Evolutionary conservation across 2,329 filamentous ascomycete species (phyloP), one percentile per base, ranked within the genome.

Genomic region (Cladosporium sp.): DNA sequence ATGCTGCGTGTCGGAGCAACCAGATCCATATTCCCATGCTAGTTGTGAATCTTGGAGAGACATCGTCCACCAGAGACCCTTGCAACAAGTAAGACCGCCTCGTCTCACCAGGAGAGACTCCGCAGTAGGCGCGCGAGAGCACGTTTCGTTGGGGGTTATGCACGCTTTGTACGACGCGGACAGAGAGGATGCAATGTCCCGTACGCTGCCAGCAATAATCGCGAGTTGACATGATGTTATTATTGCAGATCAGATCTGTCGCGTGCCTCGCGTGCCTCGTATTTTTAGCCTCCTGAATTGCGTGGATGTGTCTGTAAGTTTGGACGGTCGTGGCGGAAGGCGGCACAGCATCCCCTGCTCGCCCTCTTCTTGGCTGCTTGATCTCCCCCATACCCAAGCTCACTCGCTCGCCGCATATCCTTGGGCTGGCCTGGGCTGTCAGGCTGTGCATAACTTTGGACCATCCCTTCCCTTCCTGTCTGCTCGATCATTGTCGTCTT

Each of bases 381-480:
- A 46, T 46, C 39, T 46, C 26, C 51, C 51, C 51, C 51, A 54
- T 28, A 32, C 51, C 51, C 26, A 54, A 28, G 51, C 51, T 46
- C 39, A 21, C 39, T 46, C 39, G n/a, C 39, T 21, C 36, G 36
- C 36, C 48, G 53, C 53, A 57, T 57, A n/a, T n/a, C 53, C 54
- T 57, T 57, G 16, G 23, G 18, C 25, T 43, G 5, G 34, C 21
- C 25, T 43, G n/a, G 25, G 34, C 32, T 58, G 36, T 30, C 28
- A 13, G 25, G 34, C 32, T 58, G 36, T 30, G 36, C 56, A 26
- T 46, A n/a, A 43, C 56, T 58, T 58, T 46, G 56, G 39, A 30
- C 23, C 56, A 58, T 58, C 56, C 56, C 56, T 58, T 58, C 56
- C 56, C 36, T 43, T 58, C 56, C 34, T 43, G 56, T 46, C 56